Evolutionary conservation across 2,329 filamentous ascomycete genomes (phyloP).

Genomic region (Simplicillium sp.): DNA sequence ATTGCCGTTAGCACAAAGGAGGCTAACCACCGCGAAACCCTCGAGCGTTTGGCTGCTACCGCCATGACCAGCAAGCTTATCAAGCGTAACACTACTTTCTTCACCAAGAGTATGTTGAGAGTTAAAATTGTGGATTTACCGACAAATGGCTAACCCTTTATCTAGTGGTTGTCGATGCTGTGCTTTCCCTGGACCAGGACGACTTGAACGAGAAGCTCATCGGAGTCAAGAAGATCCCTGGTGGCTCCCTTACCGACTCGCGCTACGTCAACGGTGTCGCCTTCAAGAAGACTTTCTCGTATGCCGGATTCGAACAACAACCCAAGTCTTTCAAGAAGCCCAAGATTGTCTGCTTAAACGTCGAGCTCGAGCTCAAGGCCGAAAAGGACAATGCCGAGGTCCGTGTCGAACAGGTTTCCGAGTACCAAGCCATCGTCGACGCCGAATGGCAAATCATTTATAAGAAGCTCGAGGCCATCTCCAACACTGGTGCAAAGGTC

Average conservation of each 20-base stretch:
- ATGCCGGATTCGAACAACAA: conserved; percentile 98
- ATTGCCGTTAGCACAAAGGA: conserved; percentile 83
- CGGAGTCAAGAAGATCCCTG: conserved; percentile 95
- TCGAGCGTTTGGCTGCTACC: conserved; percentile 81
- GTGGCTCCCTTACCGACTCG: conserved; percentile 90
- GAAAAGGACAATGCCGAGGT: conserved; percentile 99
- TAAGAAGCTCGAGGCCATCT: conserved; percentile 94
- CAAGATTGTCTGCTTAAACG: conserved; percentile 94
- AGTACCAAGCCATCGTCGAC: conserved; percentile 98
- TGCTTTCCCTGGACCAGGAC: conserved; percentile 89
- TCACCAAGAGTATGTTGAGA: conserved; percentile 74
- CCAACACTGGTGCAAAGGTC: conserved; percentile 93
- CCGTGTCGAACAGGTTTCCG: conserved; percentile 92
- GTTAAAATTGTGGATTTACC: background rate
- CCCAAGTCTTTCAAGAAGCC: conserved; percentile 91
- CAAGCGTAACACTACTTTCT: conserved; percentile 92
- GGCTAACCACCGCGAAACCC: conserved; percentile 75
- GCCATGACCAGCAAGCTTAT: conserved; percentile 99
- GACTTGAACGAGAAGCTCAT: conserved; percentile 98
- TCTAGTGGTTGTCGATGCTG: conserved; percentile 92
- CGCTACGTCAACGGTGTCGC: conserved; percentile 96
- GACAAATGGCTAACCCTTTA: conserved; percentile 16
- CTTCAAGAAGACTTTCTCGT: conserved; percentile 99
- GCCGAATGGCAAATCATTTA: conserved; percentile 99
- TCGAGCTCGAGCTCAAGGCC: conserved; percentile 95